Conservation (phyloP, 1,284 basidiomycete genomes). For the Cutaneotrichosporon sp. region DNA sequence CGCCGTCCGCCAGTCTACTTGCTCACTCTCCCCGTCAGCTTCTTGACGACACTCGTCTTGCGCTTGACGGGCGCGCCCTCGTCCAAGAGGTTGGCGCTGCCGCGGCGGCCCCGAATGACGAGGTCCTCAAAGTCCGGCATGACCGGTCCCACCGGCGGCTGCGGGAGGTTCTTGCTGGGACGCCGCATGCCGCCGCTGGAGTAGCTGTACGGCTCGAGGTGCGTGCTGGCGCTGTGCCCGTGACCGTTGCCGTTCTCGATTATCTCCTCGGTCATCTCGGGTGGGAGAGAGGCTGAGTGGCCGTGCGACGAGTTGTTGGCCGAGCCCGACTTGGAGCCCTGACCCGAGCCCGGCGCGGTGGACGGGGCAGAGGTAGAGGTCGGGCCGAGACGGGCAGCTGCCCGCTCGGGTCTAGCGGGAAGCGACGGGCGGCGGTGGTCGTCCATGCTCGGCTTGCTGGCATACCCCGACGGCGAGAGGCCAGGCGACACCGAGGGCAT, state of each 20-base stretch:
- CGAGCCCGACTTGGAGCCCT: neutral
- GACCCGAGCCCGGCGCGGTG: slow-evolving; percentile 1
- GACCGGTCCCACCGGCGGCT: slow-evolving; percentile 50
- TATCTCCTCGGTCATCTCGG: slow-evolving; percentile 9
- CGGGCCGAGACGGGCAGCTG: neutral
- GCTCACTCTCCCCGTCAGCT: slow-evolving; percentile 31
- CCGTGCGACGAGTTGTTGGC: slow-evolving; percentile 1
- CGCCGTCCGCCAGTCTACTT: neutral
- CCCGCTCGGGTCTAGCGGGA: neutral
- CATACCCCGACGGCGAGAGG: neutral
- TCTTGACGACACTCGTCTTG: slow-evolving; percentile 52
- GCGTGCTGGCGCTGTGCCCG: neutral
- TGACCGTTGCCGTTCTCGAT: slow-evolving; percentile 10
- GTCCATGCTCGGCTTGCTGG: neutral
- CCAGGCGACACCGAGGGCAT: slow-evolving; percentile 9
- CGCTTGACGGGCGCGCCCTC: slow-evolving; percentile 32
- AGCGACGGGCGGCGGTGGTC: neutral
- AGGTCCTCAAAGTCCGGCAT: slow-evolving; percentile 52
- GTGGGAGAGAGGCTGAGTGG: neutral
- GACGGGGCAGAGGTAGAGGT: neutral
- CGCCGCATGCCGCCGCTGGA: slow-evolving; percentile 1
- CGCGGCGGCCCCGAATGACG: slow-evolving; percentile 12
- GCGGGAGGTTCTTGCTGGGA: slow-evolving; percentile 37
- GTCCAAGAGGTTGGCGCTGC: neutral
- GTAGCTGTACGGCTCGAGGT: neutral